These are phyloP conservation scores for Lecanicillium sp. DNA, from an alignment of 2,329 filamentous ascomycete species.

Conservation along the genomic window DNA sequence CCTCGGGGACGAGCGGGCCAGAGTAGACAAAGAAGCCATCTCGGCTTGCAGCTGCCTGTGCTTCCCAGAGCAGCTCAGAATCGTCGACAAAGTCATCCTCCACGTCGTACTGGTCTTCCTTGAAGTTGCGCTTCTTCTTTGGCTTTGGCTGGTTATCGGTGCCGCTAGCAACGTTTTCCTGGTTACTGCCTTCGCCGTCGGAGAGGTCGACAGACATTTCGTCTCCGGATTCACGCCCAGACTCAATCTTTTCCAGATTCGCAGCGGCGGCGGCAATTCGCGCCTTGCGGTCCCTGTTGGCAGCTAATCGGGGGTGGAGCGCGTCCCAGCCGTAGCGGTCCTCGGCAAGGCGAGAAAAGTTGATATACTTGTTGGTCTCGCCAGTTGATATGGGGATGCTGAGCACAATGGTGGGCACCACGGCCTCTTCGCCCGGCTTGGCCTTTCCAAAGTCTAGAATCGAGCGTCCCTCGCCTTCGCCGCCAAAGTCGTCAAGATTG, in stretches of 20 bases:
- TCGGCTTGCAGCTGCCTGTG: slow-evolving; percentile 85
- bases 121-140: slow-evolving; percentile 73
- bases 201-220: slow-evolving; percentile 79
- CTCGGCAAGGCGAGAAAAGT: slow-evolving; percentile 89
- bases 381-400: slow-evolving; percentile 68
- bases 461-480: slow-evolving; percentile 39
- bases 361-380: slow-evolving; percentile 83
- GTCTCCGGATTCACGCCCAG: slow-evolving; percentile 60
- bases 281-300: slow-evolving; percentile 77
- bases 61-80: slow-evolving; percentile 90
- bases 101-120: slow-evolving; percentile 76
- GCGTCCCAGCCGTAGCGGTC: slow-evolving; percentile 93
- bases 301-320: slow-evolving; percentile 81
- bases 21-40: slow-evolving; percentile 99
- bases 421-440: slow-evolving; percentile 48
- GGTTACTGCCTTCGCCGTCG: slow-evolving; percentile 70
- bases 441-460: slow-evolving; percentile 55
- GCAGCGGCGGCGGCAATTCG: slow-evolving; percentile 85
- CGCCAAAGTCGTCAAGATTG: slow-evolving; percentile 36
- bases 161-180: slow-evolving; percentile 65
- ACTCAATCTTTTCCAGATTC: slow-evolving; percentile 68
- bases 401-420: slow-evolving; percentile 72
- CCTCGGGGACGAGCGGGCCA: slow-evolving; percentile 80
- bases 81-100: slow-evolving; percentile 86
- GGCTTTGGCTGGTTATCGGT: slow-evolving; percentile 55